These are phyloP conservation scores for Macrophomina pseudophaseolina DNA, from an alignment of 2,329 filamentous ascomycete genomes.

Conservation along the genomic window DNA sequence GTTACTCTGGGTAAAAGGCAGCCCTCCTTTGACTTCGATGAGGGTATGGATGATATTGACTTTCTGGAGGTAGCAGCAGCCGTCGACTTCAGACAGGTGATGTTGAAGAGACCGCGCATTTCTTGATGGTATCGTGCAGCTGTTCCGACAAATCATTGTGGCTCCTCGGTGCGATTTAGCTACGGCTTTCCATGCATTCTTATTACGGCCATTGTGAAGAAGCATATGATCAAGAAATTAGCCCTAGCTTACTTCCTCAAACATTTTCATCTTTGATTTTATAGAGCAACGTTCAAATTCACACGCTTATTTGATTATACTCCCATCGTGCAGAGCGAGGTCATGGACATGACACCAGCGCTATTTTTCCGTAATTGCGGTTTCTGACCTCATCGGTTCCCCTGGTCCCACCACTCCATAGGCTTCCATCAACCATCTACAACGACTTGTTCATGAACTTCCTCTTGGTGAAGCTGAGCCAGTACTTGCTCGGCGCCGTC, in stretches of 20 bases:
- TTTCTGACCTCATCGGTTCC: neutral
- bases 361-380: neutral
- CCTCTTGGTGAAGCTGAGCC: conserved; percentile 97
- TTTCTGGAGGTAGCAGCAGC: neutral
- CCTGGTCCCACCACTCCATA: neutral
- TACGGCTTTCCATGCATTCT: too few relatives aligned
- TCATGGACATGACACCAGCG: conserved; percentile 1
- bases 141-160: neutral
- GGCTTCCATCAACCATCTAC: conserved; percentile 30
- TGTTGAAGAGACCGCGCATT: conserved; percentile 6
- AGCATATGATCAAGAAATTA: too few relatives aligned
- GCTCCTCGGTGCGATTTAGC: too few relatives aligned
- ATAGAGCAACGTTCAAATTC: neutral
- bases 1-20: neutral
- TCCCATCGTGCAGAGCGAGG: neutral
- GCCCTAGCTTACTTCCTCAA: too few relatives aligned
- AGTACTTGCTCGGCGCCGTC: conserved; percentile 79
- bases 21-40: conserved; percentile 10
- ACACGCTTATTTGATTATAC: conserved; percentile 23
- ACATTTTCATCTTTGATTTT: neutral
- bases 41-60: neutral
- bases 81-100: neutral
- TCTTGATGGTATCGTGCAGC: neutral
- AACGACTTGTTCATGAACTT: conserved; percentile 96
- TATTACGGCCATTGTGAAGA: too few relatives aligned